Percentiles rank a stretch among this genome's conserved stretches.
These are phyloP conservation scores for Coffea eugenioides DNA, from an alignment of 257 asterid species.

Conservation along the genomic window DNA sequence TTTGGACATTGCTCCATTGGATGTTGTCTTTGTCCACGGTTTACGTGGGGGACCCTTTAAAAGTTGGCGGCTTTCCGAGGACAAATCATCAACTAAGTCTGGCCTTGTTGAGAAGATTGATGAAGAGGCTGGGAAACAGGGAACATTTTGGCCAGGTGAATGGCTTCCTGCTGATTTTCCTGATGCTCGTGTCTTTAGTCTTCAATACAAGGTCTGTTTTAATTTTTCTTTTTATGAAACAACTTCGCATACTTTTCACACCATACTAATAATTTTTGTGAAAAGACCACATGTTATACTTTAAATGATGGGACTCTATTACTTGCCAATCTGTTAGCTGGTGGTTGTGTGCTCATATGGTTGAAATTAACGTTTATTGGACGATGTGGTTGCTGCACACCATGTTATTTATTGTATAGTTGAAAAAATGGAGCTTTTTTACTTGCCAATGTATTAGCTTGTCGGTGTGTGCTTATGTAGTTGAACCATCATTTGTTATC, in stretches of 20 bases:
- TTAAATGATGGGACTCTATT: not conserved
- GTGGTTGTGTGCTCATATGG: not conserved
- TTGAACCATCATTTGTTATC: not conserved
- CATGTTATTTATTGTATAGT: no score
- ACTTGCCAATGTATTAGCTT: not conserved
- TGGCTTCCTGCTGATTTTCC: slow-evolving; percentile 98
- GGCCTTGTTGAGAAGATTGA: slow-evolving; percentile 99
- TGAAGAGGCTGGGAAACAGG: slow-evolving; percentile 95
- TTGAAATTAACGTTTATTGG: not conserved
- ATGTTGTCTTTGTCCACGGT: slow-evolving; percentile 91
- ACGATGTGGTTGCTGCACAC: no score
- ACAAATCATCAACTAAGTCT: slow-evolving; percentile 95
- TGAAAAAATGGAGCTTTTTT: not conserved
- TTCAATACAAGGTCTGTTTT: slow-evolving; percentile 78
- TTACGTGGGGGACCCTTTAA: slow-evolving; percentile 99
- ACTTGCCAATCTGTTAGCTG: not conserved
- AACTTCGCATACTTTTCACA: not conserved
- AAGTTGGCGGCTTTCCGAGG: slow-evolving; percentile 96
- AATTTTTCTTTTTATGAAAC: not conserved
- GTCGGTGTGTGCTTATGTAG: not conserved
- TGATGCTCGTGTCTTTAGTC: slow-evolving; percentile 88
- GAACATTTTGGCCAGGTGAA: slow-evolving; percentile 99
- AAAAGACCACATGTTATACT: not conserved
- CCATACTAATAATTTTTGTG: not conserved
- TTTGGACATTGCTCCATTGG: slow-evolving; percentile 52